Percentiles rank a stretch among this genome's conserved stretches.
phyloP scores from a whole-genome alignment of 2,329 filamentous ascomycete species.

The Juglanconis juglandina region DNA sequence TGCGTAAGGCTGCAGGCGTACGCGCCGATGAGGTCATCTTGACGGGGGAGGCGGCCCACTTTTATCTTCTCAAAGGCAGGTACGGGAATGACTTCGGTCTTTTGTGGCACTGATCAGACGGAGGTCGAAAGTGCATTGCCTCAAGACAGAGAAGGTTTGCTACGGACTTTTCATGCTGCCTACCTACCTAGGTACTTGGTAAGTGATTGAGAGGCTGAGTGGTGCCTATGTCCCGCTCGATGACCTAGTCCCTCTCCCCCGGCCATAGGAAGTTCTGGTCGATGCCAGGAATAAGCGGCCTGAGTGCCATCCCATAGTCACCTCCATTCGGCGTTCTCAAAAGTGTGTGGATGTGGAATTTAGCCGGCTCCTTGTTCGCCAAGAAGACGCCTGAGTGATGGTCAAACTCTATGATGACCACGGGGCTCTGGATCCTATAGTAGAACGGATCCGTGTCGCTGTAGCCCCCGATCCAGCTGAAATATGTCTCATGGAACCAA shows the following conservation, averaged over 20 bases:
- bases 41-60: too few species aligned
- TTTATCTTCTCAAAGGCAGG: too few species aligned
- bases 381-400: conserved; percentile 78
- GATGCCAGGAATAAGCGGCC: conserved; percentile 32
- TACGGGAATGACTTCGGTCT: background rate
- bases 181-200: background rate
- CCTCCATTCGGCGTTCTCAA: conserved; percentile 70
- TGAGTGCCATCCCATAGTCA: conserved; percentile 65
- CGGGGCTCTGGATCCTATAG: conserved; percentile 72
- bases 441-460: conserved; percentile 70
- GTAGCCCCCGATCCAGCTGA: conserved; percentile 73
- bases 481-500: conserved; percentile 69
- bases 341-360: conserved; percentile 77
- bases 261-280: conserved; percentile 42
- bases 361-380: conserved; percentile 67
- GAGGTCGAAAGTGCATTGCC: background rate
- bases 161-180: background rate
- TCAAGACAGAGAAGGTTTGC: background rate
- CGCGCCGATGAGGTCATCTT: too few species aligned
- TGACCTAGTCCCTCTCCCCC: conserved; percentile 22
- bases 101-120: background rate
- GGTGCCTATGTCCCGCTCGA: background rate
- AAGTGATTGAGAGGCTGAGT: too few species aligned
- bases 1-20: too few species aligned
- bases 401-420: conserved; percentile 73